These are phyloP conservation scores for Entrophospora sp. DNA, from an alignment of 192 early-diverging fungal genomes.

Conservation along the genomic window DNA sequence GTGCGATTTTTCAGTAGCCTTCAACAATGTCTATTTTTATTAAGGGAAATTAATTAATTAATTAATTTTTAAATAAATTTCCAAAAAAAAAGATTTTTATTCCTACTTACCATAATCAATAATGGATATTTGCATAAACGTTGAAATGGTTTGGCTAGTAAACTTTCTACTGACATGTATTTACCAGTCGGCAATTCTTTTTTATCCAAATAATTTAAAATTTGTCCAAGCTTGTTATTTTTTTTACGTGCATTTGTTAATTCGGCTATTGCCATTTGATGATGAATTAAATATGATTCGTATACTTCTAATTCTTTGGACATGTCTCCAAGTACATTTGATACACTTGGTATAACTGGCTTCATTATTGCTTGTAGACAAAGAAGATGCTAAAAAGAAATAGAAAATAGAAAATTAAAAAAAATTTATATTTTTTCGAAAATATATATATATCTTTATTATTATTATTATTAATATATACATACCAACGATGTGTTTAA, in stretches of 20 bases:
- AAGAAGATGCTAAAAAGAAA: neutral
- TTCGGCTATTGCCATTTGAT: slow-evolving; percentile 9
- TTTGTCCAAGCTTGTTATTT: slow-evolving; percentile 9
- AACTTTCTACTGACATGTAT: slow-evolving; percentile 2
- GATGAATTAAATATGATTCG: slow-evolving; percentile 1
- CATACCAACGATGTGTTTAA: neutral
- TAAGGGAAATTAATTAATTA: no score
- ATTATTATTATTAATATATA: neutral
- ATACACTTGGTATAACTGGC: slow-evolving; percentile 5
- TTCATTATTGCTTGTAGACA: slow-evolving; percentile 8
- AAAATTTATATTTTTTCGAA: no score
- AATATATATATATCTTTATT: neutral
- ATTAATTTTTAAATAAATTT: no score
- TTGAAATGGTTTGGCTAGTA: slow-evolving; percentile 10
- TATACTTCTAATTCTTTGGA: neutral
- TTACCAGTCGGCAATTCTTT: neutral
- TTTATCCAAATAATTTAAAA: neutral
- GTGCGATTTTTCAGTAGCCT: neutral
- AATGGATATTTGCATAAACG: slow-evolving; percentile 18
- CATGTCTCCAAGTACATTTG: neutral
- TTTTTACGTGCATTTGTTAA: slow-evolving; percentile 8
- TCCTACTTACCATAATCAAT: neutral
- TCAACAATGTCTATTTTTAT: neutral
- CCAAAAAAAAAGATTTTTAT: neutral
- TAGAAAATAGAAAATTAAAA: neutral